phyloP scores from a whole-genome alignment of 352 stramenopile genomes.

The Blastocystis sp. region DNA sequence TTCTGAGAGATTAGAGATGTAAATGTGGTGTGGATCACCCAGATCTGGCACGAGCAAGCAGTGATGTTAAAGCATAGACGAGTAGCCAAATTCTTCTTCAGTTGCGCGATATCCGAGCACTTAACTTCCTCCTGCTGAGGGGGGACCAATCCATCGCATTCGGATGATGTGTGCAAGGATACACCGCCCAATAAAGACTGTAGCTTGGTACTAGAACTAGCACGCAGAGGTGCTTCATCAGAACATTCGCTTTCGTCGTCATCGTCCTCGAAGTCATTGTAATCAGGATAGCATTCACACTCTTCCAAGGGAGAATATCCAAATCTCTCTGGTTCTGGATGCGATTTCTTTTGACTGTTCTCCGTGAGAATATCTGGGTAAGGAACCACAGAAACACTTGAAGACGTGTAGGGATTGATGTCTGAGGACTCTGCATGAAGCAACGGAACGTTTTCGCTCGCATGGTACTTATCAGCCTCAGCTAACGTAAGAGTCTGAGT shows the following conservation, averaged over 20 bases:
- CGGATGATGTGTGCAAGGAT: not conserved
- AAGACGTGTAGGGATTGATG: not conserved
- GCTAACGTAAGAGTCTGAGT: not conserved
- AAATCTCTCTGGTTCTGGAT: not conserved
- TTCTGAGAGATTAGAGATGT: not conserved
- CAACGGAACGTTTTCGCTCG: not conserved
- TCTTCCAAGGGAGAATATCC: not conserved
- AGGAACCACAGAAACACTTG: not conserved
- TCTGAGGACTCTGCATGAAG: not conserved
- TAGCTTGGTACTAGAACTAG: not conserved
- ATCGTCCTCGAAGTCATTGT: not conserved
- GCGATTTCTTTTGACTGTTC: not conserved
- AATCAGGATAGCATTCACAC: not conserved
- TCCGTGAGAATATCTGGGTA: not conserved
- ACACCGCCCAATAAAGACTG: too few relatives aligned
- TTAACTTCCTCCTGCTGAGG: not conserved
- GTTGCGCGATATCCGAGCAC: not conserved
- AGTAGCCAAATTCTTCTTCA: slow-evolving; percentile 16
- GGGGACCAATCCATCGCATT: not conserved
- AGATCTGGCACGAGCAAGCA: slow-evolving; percentile 32
- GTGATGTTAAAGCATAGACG: slow-evolving; percentile 26
- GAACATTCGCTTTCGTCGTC: not conserved
- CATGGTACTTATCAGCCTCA: not conserved
- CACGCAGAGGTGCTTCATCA: not conserved
- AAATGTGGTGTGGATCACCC: not conserved